Conservation (phyloP, 805 yeast genomes). For the Isabelozyma heimii region DNA sequence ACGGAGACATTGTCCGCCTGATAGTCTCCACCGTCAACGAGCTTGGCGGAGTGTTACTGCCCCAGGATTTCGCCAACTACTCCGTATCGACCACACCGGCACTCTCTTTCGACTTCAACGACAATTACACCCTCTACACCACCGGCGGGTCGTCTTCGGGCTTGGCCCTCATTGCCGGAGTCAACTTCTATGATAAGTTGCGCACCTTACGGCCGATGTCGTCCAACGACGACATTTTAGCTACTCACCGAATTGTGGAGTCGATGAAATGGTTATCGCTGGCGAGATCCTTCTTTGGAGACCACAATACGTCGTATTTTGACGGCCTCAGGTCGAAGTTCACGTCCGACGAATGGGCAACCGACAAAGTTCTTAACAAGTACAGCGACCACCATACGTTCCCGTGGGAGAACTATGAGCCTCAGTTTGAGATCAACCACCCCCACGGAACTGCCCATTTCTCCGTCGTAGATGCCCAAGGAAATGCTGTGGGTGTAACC, state of each 20-base stretch:
- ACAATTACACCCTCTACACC: conserved; percentile 29
- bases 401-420: conserved; percentile 72
- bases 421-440: conserved; percentile 72
- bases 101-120: conserved; percentile 15
- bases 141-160: conserved; percentile 82
- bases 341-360: conserved; percentile 56
- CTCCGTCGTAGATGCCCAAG: conserved; percentile 68
- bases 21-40: conserved; percentile 49
- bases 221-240: conserved; percentile 17
- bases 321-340: conserved; percentile 38
- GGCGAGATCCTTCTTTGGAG: conserved; percentile 85
- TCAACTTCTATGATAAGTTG: conserved; percentile 55
- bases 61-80: conserved; percentile 67
- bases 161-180: conserved; percentile 72
- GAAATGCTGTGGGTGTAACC: conserved; percentile 83
- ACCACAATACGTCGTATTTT: conserved; percentile 39
- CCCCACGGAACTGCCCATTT: conserved; percentile 92
- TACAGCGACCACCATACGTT: conserved; percentile 58
- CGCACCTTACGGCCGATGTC: conserved; percentile 11
- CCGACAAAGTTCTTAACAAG: conserved; percentile 38
- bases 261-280: conserved; percentile 93
- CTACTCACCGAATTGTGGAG: conserved; percentile 72
- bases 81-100: conserved; percentile 44
- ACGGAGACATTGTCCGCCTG: conserved; percentile 66
- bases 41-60: conserved; percentile 65